Percentiles rank a stretch among this genome's conserved stretches.
phyloP scores from a whole-genome alignment of 2,329 filamentous ascomycete species.

The Berkeleyomyces basicola region DNA sequence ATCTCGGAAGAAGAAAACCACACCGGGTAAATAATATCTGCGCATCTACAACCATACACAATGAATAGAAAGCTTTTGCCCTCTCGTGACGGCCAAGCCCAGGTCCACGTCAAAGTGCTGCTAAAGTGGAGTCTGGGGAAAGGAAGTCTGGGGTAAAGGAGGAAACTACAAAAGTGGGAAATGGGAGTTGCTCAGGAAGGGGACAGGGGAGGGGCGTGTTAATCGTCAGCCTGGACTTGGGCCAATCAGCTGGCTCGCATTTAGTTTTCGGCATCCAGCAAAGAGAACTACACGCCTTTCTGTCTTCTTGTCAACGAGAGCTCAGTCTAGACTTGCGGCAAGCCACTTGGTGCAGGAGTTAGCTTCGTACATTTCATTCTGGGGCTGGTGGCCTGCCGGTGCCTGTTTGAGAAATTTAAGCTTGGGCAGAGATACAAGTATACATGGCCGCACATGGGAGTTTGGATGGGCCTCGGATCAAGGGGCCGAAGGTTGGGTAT shows the following conservation, averaged over 20 bases:
- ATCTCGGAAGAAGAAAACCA: not conserved
- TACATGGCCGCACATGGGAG: not conserved
- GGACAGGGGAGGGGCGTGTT: slow-evolving; percentile 1
- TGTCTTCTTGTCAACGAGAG: not conserved
- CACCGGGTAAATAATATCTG: not conserved
- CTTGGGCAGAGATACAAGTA: not conserved
- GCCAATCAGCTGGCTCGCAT: not conserved
- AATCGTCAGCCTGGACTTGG: not conserved
- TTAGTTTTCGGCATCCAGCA: not conserved
- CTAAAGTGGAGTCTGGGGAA: not conserved
- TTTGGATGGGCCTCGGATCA: not conserved
- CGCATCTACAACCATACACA: not conserved
- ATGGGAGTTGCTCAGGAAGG: not conserved
- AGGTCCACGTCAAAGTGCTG: not conserved
- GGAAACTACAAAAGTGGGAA: not conserved
- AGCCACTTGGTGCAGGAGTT: not conserved
- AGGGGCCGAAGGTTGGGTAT: not conserved
- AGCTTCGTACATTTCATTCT: not conserved
- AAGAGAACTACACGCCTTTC: not conserved
- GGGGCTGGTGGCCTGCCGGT: not conserved
- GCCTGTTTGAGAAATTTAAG: not conserved
- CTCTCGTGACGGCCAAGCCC: not conserved
- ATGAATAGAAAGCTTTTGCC: not conserved
- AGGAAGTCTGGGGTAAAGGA: not conserved
- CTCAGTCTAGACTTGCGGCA: not conserved